These are phyloP conservation scores for Zygosaccharomyces bisporus DNA, from an alignment of 805 yeast genomes.

Conservation along the genomic window DNA sequence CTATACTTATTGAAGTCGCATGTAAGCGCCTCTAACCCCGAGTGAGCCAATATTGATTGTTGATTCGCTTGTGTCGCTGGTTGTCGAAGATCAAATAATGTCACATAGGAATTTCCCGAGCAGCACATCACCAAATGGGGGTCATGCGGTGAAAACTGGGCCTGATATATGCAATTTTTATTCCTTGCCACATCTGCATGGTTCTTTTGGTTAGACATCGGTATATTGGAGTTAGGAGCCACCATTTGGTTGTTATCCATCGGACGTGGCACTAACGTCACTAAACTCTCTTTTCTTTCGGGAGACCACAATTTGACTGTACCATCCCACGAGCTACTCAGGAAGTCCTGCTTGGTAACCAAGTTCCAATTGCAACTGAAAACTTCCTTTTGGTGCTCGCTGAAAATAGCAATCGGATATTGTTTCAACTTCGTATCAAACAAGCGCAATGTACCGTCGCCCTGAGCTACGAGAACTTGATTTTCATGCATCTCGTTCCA, in stretches of 20 bases:
- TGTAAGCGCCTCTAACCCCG: conserved; percentile 73
- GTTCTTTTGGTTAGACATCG: conserved; percentile 39
- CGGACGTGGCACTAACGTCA: conserved; percentile 46
- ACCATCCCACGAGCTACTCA: conserved; percentile 92
- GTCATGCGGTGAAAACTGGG: conserved; percentile 80
- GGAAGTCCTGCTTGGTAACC: conserved; percentile 62
- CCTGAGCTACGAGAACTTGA: conserved; percentile 76
- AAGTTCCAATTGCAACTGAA: conserved; percentile 72
- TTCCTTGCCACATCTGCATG: conserved; percentile 35
- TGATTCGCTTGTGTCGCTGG: conserved; percentile 51
- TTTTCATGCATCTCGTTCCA: conserved; percentile 93
- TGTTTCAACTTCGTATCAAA: conserved; percentile 68
- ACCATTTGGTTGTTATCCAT: conserved; percentile 29
- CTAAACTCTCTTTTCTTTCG: conserved; percentile 48
- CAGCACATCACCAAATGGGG: conserved; percentile 62
- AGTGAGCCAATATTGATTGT: conserved; percentile 64
- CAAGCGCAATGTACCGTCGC: conserved; percentile 83
- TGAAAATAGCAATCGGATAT: conserved; percentile 69
- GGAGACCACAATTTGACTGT: conserved; percentile 78
- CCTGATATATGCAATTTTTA: conserved; percentile 70
- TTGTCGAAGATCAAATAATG: conserved; percentile 77
- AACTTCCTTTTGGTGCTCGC: conserved; percentile 76
- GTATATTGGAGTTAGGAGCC: conserved; percentile 23
- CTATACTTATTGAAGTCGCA: conserved; percentile 92
- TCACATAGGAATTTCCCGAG: conserved; percentile 70